Base-by-base conservation (phyloP, 2,329 filamentous ascomycete genomes). In the Cadophora malorum region DNA sequence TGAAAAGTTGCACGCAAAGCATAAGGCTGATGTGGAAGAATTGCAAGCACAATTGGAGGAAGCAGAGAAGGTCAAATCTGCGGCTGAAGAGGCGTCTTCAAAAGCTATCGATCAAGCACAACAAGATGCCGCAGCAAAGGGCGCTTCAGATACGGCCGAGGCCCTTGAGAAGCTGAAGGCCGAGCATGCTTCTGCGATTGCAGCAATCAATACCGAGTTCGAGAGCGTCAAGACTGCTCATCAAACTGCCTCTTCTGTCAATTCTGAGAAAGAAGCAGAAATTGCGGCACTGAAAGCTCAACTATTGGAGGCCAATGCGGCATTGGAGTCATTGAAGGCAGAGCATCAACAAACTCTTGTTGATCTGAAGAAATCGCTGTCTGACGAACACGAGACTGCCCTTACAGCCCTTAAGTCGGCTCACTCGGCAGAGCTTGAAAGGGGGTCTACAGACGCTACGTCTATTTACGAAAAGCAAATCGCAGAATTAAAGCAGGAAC, bases 331-430 rank as follows among this genome's bases (percentile, higher is more conserved):
- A 16, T 50, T 76, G 45, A 75, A 75, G 50, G 65, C 69, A 71
- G 83, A 87, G 66, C 72, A 77, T 56, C 67, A 74, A 63, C 69
- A 65, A 35, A 72, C 72, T 14, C 77, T 89, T 8, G 81, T 83
- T 67, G 80, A 82, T 65, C 76, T 89, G n/a, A 82, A 84, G 73
- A 77, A 80, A 52, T 80, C 82, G 0, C 77, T 88, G 7, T 78
- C 80, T 21, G 80, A 84, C 31, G 81, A 89, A 74, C 85, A 89
- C 71, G 76, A 82, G 56, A 77, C 82, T 52, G 79, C 82, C 21
- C 73, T 88, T 14, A 79, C 82, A 52, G 82, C 82, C 4, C 77
- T 89, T 56, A 83, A 88, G 75, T 78, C 81, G n/a, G 83, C 85
- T 70, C 84, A 89, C 71, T 80, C 82, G 38, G 80, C 67, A 56